Evolutionary conservation across 2,329 filamentous ascomycete species (phyloP).

Genomic region (Phyllosticta capitalensis): DNA sequence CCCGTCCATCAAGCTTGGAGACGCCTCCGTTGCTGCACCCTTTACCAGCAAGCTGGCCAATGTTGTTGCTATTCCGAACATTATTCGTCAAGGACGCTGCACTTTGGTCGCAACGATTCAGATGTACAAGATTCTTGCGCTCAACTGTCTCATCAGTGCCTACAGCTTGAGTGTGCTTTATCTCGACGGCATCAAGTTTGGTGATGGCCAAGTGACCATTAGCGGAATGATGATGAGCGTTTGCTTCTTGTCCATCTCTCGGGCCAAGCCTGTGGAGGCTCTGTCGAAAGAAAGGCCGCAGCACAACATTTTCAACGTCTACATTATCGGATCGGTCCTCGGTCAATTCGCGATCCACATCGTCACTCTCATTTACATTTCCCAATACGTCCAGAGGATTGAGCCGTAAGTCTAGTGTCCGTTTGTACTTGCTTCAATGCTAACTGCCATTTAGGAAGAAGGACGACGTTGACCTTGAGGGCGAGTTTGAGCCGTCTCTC

Average conservation of each 20-base stretch:
- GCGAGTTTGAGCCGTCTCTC: constrained; percentile 85
- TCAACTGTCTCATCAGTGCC: constrained; percentile 96
- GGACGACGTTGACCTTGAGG: constrained; percentile 74
- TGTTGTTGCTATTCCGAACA: constrained; percentile 94
- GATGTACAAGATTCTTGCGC: constrained; percentile 99
- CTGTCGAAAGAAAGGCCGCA: constrained; percentile 95
- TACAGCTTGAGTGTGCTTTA: constrained; percentile 96
- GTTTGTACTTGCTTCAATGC: constrained; percentile 39
- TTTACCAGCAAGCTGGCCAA: constrained; percentile 98
- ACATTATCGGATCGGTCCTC: constrained; percentile 95
- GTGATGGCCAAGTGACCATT: constrained; percentile 95
- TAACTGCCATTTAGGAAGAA: constrained; percentile 35
- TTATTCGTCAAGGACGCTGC: constrained; percentile 93
- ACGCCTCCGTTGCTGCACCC: constrained; percentile 91
- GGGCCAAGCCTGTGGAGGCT: constrained; percentile 88
- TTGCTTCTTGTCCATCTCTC: constrained; percentile 97
- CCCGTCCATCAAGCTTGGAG: constrained; percentile 90
- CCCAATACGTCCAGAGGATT: constrained; percentile 73
- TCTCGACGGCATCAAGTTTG: constrained; percentile 97
- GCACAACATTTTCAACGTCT: constrained; percentile 97
- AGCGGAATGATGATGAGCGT: constrained; percentile 99
- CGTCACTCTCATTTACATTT: constrained; percentile 85
- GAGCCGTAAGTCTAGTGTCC: constrained; percentile 58
- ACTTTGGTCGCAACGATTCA: constrained; percentile 97
- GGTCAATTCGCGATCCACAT: constrained; percentile 97